A percentile compares a stretch with the other conserved stretches of the same genome.
Evolutionary conservation across 2,329 filamentous ascomycete genomes (phyloP).

Genomic region (Sporothrix sp.): DNA sequence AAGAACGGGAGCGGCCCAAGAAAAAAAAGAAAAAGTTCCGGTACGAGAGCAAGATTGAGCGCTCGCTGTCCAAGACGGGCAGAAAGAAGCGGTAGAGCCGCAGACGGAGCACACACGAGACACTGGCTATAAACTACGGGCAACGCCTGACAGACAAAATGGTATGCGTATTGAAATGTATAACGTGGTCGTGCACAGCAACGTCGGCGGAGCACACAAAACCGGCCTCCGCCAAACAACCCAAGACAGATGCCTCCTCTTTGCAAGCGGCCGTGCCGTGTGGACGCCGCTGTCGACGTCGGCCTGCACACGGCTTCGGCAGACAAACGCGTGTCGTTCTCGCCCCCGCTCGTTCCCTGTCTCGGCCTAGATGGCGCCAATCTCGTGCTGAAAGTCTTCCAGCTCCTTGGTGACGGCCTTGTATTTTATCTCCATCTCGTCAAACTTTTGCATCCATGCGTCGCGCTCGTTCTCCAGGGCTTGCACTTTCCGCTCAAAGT

Average conservation of each 20-base stretch:
- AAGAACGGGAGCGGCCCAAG: constrained; percentile 36
- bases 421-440: constrained; percentile 94
- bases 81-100: constrained; percentile 39
- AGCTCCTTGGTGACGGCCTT: constrained; percentile 75
- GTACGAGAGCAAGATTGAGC: constrained; percentile 81
- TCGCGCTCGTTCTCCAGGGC: constrained; percentile 86
- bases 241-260: constrained; percentile 6
- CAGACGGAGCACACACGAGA: not conserved
- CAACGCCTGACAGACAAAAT: too few species aligned
- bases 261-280: not conserved
- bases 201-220: constrained; percentile 10
- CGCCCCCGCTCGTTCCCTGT: too few species aligned
- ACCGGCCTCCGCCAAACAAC: constrained; percentile 7
- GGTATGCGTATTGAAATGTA: constrained; percentile 12
- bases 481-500: constrained; percentile 99
- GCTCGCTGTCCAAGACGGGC: constrained; percentile 64
- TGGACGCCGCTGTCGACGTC: not conserved
- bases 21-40: constrained; percentile 88
- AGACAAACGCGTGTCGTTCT: too few species aligned
- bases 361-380: constrained; percentile 72
- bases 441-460: constrained; percentile 95
- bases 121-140: not conserved
- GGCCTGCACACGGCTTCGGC: too few species aligned
- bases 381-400: constrained; percentile 80
- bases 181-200: constrained; percentile 7